Base-by-base conservation (phyloP, 2,329 filamentous ascomycete genomes). In the Dryadomyces quercivorus region DNA sequence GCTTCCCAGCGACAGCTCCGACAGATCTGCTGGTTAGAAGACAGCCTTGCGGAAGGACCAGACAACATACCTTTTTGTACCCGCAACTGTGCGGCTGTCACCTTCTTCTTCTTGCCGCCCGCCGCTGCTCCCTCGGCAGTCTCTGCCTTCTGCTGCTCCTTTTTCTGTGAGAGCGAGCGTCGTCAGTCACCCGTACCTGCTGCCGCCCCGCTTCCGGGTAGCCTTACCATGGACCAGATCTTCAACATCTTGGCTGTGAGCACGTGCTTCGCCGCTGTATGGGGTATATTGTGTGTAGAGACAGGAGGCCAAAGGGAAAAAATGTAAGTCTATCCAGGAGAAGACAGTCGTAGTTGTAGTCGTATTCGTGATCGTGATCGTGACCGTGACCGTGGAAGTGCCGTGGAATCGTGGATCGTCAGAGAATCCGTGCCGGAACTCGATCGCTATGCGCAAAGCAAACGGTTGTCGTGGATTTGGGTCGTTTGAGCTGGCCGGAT, bases 21-120 rank as follows among this genome's bases (percentile, higher is more conserved):
- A 85, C 56, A 93, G 78, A 74, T 93, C 88, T 92, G 62, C 12
- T 2, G 18, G 56, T 59, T 18, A 60, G 51, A 46, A 36, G 15
- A 10, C 13, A 16, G 8, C 26, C 26, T n/a, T 16, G 13, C 1
- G n/a, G 20, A 40, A 45, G 51, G 42, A 56, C 18, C 6, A 43
- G 34, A 44, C 36, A 56, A 56, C 66, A 54, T 72, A 94, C 92
- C 93, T 80, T 95, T 95, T 72, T 97, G 93, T 58, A 96, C 90
- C 57, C 93, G 86, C 59, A 97, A 75, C 72, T 97, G 91, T 54
- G 93, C 93, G 18, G 93, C 89, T 21, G 93, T 97, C 61, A 98
- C 91, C 77, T 96, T 97, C 81, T 96, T 97, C 81, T 96, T 97
- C 76, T 90, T 95, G 54, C 83, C 80, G 16, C 84, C 85, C 1